These are phyloP conservation scores for Aureobasidium sp. DNA, from an alignment of 2,329 filamentous ascomycete genomes.

Conservation along the genomic window DNA sequence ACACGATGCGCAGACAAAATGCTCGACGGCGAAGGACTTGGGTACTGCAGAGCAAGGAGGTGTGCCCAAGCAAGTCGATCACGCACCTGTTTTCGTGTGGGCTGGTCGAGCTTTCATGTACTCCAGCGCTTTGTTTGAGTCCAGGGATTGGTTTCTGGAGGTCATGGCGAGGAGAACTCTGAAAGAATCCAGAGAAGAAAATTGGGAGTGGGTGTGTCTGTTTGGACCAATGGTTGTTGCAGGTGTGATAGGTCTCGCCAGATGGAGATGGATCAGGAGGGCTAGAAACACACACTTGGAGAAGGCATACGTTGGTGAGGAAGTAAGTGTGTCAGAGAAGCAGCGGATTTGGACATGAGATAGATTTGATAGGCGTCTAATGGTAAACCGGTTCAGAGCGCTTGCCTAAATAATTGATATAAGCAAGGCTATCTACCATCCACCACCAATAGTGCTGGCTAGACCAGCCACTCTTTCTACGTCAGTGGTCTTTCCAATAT, in stretches of 20 bases:
- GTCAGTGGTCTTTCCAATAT: constrained; percentile 77
- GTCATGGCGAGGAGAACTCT: background rate
- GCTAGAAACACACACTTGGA: background rate
- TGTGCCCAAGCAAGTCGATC: no score
- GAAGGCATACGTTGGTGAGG: background rate
- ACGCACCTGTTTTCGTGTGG: background rate
- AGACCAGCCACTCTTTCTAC: constrained; percentile 80
- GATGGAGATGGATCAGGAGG: background rate
- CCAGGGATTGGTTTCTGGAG: background rate
- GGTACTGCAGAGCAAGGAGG: no score
- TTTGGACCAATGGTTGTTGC: background rate
- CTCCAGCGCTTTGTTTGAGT: background rate
- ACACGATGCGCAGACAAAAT: no score
- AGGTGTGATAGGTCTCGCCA: background rate
- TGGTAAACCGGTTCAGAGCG: no score
- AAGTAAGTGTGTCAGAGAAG: background rate
- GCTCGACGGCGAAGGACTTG: no score
- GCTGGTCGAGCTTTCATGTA: background rate
- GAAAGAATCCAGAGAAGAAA: no score
- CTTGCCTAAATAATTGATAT: background rate
- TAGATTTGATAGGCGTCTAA: background rate
- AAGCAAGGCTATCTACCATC: constrained; percentile 56
- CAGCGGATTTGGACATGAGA: background rate
- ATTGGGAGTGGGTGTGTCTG: background rate
- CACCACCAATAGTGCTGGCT: constrained; percentile 84